Base-by-base conservation (phyloP, 1,139 yeast genomes). In the Diutina ranongensis region DNA sequence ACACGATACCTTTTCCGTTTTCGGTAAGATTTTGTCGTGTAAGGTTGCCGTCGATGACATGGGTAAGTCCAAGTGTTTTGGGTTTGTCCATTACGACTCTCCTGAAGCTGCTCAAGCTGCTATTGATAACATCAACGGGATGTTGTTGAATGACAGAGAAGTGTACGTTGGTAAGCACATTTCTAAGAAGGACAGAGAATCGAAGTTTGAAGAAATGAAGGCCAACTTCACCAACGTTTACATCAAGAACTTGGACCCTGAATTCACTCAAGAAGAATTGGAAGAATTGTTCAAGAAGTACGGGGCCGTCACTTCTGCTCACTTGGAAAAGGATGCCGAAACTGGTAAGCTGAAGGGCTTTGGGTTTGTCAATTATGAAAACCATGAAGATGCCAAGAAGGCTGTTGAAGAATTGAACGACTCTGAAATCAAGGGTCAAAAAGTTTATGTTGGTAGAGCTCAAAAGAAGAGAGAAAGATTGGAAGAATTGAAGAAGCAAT, bases 401-500 rank as follows among this genome's bases (percentile, higher is more conserved):
- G 96, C 97, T 51, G 95, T 92, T 59, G 96, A 87, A 50, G 94
- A 76, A 60, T 80, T 92, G 66, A 86, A 94, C 71, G 96, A 85
- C 65, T 72, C 70, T 57, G 98, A 92, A 62, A 68, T 83, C 65
- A 80, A 78, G 59, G 92, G 92, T 61, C 88, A 85, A 73, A 79
- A 76, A 68, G 73, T 92, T 56, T 92, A 82, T 67, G 98, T 92
- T 60, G 97, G 97, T 59, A 88, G 98, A 72, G 99, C 99, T 57
- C 98, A 92, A 76, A 92, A 88, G 88, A 92, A 88, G 80, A 78
- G 86, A 69, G 99, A 92, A 78, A 89, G 99, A 75, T 72, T 83
- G 64, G 96, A 88, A 73, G 95, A 89, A 71, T 84, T 92, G 68
- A 88, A 86, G 78, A 84, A 82, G 72, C 95, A 87, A 72, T 84